Evolutionary conservation across 805 yeast genomes (phyloP).

Genomic region (Lipomyces anomalus): DNA sequence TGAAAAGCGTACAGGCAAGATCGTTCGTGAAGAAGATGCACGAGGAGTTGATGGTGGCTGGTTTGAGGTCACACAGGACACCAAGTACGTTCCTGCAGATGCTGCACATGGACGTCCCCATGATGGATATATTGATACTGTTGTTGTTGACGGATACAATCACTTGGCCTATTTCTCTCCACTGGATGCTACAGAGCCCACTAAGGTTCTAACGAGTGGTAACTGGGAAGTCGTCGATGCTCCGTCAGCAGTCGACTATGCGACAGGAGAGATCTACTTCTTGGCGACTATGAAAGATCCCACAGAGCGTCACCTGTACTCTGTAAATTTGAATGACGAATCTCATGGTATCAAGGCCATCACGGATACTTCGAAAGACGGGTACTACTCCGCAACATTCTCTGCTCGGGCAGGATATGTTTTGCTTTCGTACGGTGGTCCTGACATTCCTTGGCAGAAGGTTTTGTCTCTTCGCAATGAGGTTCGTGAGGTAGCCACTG

Average conservation of each 20-base stretch:
- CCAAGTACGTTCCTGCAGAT: slow-evolving; percentile 52
- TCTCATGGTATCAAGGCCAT: slow-evolving; percentile 35
- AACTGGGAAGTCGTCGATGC: slow-evolving; percentile 87
- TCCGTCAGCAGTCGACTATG: slow-evolving; percentile 45
- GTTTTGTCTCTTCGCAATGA: slow-evolving; percentile 48
- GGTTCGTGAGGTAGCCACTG: slow-evolving; percentile 30
- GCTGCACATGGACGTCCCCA: slow-evolving; percentile 37
- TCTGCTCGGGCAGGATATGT: slow-evolving; percentile 74
- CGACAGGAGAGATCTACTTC: slow-evolving; percentile 53
- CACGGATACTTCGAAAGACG: slow-evolving; percentile 51
- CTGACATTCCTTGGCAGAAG: slow-evolving; percentile 71
- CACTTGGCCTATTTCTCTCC: slow-evolving; percentile 86
- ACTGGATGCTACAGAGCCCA: slow-evolving; percentile 49
- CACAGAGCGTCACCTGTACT: slow-evolving; percentile 76
- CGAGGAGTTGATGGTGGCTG: slow-evolving; percentile 50
- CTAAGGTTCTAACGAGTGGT: slow-evolving; percentile 59
- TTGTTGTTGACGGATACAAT: slow-evolving; percentile 43
- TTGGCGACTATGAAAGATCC: slow-evolving; percentile 72
- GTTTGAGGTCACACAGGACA: slow-evolving; percentile 71
- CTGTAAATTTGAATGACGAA: slow-evolving; percentile 51
- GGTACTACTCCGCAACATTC: slow-evolving; percentile 66
- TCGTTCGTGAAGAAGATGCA: slow-evolving; percentile 46
- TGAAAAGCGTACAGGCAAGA: slow-evolving; percentile 30
- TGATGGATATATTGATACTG: slow-evolving; percentile 78
- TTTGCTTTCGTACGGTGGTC: slow-evolving; percentile 69